Evolutionary conservation across 164 flowering plant genomes (phyloP), one percentile per base, ranked within the genome.

Genomic region (Magnolia changhungtana): DNA sequence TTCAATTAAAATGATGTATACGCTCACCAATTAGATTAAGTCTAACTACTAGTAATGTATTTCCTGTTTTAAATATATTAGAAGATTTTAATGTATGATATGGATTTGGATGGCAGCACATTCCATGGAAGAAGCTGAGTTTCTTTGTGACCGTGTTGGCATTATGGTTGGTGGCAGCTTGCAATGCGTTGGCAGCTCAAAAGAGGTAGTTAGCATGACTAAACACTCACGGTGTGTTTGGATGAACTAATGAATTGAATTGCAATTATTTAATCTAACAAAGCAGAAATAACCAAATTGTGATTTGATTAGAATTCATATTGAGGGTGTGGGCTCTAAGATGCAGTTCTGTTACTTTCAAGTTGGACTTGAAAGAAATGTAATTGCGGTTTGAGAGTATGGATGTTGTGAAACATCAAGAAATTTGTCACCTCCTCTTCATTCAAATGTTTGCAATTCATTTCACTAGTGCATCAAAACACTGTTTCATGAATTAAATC

Each of bases 91-190:
- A 63, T 63, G 65, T 63, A 21, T 2, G 21, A 63, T 21, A 63
- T 63, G 2, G 65, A 9, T 21, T 63, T 63, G 65, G 65, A 18
- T 63, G 65, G 65, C 65, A 63, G 65, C 65, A 63, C 87, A 81
- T 69, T 81, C 86, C 7, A 86, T 86, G 86, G 85, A 84, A 75
- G 88, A 86, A 75, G 88, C 86, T 2, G 88, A 86, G 65, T 75
- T 75, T 27, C 79, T 86, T 8, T 84, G 88, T 77, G 88, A 86
- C 59, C 78, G 84, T 4, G 49, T 86, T 23, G 85, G 84, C n/a
- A 86, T 83, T 65, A 74, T 82, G 61, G 88, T 81, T 1, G 73
- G 82, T 70, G 86, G 88, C 5, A 69, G 69, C 27, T 71, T 86
- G 27, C 83, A 79, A 69, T 86, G 85, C 72, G 66, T 86, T 3